Conservation (phyloP, 2,329 filamentous ascomycete genomes). For the Colletotrichum lindemuthianum region DNA sequence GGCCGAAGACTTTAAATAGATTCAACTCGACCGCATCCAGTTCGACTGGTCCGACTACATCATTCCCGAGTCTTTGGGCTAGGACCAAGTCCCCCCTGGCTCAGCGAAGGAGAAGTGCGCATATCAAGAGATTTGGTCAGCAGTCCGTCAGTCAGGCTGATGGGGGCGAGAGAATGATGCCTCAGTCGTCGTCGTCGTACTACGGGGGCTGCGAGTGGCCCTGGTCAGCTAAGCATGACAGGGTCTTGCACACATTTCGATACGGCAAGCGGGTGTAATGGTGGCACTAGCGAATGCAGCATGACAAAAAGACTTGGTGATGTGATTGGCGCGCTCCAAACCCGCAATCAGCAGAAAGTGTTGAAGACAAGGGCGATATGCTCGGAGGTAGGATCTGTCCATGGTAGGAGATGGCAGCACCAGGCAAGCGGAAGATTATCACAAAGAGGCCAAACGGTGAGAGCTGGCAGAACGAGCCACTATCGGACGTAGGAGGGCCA, state of each 20-base stretch:
- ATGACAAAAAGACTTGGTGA: conserved; percentile 19
- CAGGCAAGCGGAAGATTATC: too few species aligned
- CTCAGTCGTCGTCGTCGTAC: conserved; percentile 13
- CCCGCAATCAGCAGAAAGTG: neutral
- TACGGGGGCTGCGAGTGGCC: conserved; percentile 8
- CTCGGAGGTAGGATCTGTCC: neutral
- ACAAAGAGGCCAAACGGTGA: too few species aligned
- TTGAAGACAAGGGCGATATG: neutral
- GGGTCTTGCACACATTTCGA: too few species aligned
- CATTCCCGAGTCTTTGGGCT: conserved; percentile 7
- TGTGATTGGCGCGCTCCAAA: conserved; percentile 26
- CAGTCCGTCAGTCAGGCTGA: neutral
- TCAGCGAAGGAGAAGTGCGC: neutral
- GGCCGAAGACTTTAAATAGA: conserved; percentile 23
- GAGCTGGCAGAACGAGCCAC: too few species aligned
- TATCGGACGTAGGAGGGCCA: too few species aligned
- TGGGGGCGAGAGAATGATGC: neutral
- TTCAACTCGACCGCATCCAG: neutral
- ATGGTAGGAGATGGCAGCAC: too few species aligned
- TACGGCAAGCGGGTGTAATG: too few species aligned
- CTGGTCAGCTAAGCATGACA: neutral
- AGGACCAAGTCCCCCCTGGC: conserved; percentile 1
- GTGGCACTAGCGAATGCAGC: conserved; percentile 20
- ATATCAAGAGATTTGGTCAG: conserved; percentile 11
- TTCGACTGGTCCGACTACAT: neutral